These are phyloP conservation scores for Trametes cubensis DNA, from an alignment of 768 basidiomycete genomes.

Conservation along the genomic window DNA sequence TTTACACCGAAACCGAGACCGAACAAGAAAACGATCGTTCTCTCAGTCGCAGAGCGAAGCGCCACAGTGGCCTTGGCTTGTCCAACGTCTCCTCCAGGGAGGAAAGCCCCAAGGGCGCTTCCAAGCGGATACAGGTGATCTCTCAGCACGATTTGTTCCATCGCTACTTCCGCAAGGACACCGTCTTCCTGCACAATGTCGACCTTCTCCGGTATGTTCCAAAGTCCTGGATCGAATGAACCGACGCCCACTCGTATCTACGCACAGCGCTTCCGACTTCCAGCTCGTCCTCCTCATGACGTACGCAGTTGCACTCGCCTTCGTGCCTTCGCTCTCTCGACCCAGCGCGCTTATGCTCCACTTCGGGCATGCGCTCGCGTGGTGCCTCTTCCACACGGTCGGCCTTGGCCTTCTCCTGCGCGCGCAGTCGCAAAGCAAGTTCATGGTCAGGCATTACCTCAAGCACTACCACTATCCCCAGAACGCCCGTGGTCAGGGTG, in stretches of 20 bases:
- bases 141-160: conserved; percentile 90
- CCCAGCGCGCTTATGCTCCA: conserved; percentile 61
- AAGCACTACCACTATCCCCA: conserved; percentile 91
- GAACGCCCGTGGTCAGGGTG: conserved; percentile 68
- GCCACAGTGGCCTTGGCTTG: conserved; percentile 10
- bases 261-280: conserved; percentile 76
- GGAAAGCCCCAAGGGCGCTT: neutral
- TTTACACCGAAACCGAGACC: conserved; percentile 63
- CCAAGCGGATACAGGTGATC: conserved; percentile 22
- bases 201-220: conserved; percentile 78
- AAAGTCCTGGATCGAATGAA: neutral
- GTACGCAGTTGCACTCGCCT: conserved; percentile 62
- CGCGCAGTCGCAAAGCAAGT: conserved; percentile 85
- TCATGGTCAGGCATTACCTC: conserved; percentile 89
- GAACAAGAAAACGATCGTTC: conserved; percentile 41
- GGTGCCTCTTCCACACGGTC: conserved; percentile 88
- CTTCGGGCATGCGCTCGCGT: conserved; percentile 79
- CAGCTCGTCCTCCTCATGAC: conserved; percentile 74
- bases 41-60: conserved; percentile 15
- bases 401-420: conserved; percentile 83
- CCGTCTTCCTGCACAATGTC: conserved; percentile 76
- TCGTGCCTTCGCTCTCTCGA: conserved; percentile 62
- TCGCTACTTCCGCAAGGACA: conserved; percentile 89
- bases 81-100: conserved; percentile 11
- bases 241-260: conserved; percentile 26